A percentile compares a stretch with the other conserved stretches of the same genome.
Conservation (phyloP, 805 yeast species). For the Spathaspora arborariae region DNA sequence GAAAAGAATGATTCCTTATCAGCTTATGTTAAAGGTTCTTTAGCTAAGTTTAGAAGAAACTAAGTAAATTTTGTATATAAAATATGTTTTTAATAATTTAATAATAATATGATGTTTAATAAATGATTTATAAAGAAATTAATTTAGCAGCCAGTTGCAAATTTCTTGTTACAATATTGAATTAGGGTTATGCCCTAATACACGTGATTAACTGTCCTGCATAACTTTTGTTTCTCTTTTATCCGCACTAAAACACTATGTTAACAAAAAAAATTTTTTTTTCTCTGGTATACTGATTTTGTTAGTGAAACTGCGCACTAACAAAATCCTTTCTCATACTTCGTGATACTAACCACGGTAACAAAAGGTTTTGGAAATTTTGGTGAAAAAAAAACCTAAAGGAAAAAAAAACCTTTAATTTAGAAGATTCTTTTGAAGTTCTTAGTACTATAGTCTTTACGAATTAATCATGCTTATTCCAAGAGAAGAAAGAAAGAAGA, state of each 20-base stretch:
- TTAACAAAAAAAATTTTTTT: too few relatives aligned
- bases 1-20: slow-evolving; percentile 1
- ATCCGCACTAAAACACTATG: too few relatives aligned
- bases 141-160: too few relatives aligned
- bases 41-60: neutral
- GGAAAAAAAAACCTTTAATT: neutral
- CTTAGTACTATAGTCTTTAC: slow-evolving; percentile 3
- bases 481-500: slow-evolving; percentile 99
- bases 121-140: too few relatives aligned
- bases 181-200: too few relatives aligned
- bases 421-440: neutral
- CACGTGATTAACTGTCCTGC: too few relatives aligned
- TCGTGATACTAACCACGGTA: neutral
- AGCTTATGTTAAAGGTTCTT: neutral
- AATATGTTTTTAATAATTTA: slow-evolving; percentile 1
- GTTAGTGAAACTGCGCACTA: neutral
- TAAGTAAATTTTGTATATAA: neutral
- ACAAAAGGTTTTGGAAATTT: neutral
- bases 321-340: neutral
- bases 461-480: slow-evolving; percentile 85
- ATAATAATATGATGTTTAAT: neutral
- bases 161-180: too few relatives aligned
- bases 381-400: neutral
- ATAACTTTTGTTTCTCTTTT: too few relatives aligned
- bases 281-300: too few relatives aligned